Percentiles rank a stretch among this genome's conserved stretches.
phyloP scores from a whole-genome alignment of 306 rosid genomes.

The Prunus fruticosa region DNA sequence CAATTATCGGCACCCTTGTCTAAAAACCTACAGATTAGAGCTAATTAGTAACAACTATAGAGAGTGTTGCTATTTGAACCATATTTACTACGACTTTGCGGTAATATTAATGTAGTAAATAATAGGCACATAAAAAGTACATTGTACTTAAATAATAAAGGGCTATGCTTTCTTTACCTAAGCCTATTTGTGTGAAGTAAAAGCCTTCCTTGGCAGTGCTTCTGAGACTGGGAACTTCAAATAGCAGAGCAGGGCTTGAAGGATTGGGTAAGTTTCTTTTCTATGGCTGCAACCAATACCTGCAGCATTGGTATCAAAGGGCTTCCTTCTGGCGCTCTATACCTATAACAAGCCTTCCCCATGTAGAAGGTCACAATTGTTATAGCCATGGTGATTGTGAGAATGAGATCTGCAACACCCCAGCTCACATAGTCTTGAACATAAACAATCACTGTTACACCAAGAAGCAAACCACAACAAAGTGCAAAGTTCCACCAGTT shows the following conservation, averaged over 20 bases:
- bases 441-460: conserved; percentile 79
- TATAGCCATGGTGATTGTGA: conserved; percentile 55
- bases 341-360: conserved; percentile 72
- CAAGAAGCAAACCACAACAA: conserved; percentile 67
- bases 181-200: conserved; percentile 69
- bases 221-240: conserved; percentile 47
- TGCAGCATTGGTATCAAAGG: conserved; percentile 82
- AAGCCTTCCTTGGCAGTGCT: conserved; percentile 37
- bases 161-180: conserved; percentile 40
- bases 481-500: conserved; percentile 94
- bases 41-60: background rate
- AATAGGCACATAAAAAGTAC: too few species aligned
- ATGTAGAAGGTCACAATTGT: conserved; percentile 51
- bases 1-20: conserved; percentile 81
- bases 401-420: conserved; percentile 70
- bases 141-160: too few species aligned
- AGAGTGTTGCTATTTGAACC: background rate
- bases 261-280: conserved; percentile 66
- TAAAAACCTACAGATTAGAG: conserved; percentile 46
- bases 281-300: conserved; percentile 74
- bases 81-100: background rate
- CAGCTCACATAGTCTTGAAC: conserved; percentile 69
- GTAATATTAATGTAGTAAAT: too few species aligned
- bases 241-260: conserved; percentile 44
- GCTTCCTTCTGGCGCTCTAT: conserved; percentile 63